These are phyloP conservation scores for Lecanoromycetidae sp. DNA, from an alignment of 2,329 filamentous ascomycete species.

Conservation along the genomic window DNA sequence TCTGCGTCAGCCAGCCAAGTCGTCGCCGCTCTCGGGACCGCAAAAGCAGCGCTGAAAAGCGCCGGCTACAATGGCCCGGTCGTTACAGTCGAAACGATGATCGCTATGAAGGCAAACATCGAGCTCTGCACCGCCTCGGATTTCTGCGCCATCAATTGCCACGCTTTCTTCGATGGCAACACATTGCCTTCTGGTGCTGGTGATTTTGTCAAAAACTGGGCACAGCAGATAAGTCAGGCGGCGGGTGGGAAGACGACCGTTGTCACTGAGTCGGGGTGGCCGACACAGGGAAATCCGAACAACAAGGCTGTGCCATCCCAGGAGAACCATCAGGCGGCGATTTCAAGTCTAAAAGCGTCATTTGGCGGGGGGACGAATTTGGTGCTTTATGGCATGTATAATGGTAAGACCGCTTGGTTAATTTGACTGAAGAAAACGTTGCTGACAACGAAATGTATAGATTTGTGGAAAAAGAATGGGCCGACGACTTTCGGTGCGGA, in stretches of 20 bases:
- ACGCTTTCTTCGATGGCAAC: constrained; percentile 68
- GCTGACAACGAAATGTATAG: no score
- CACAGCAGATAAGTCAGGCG: constrained; percentile 34
- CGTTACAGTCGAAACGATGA: constrained; percentile 69
- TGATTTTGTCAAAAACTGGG: constrained; percentile 50
- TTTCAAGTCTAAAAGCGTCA: constrained; percentile 49
- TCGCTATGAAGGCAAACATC: constrained; percentile 53
- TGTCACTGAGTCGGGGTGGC: constrained; percentile 80
- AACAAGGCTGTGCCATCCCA: constrained; percentile 54
- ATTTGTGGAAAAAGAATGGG: constrained; percentile 61
- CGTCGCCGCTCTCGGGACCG: constrained; percentile 44
- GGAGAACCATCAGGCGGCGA: constrained; percentile 54
- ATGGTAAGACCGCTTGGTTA: no score
- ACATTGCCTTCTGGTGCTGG: constrained; percentile 51
- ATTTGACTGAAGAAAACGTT: no score
- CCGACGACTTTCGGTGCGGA: constrained; percentile 56
- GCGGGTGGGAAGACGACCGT: constrained; percentile 51
- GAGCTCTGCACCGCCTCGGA: constrained; percentile 61
- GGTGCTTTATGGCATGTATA: constrained; percentile 67
- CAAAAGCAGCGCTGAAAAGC: constrained; percentile 44
- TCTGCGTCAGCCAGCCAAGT: constrained; percentile 43
- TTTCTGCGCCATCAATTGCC: constrained; percentile 69
- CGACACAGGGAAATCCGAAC: constrained; percentile 52
- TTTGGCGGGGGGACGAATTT: constrained; percentile 42
- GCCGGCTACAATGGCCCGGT: constrained; percentile 61